Percentiles rank a stretch among this genome's conserved stretches.
Evolutionary conservation across 2,329 filamentous ascomycete genomes (phyloP).

Genomic region (Cercospora sesami): DNA sequence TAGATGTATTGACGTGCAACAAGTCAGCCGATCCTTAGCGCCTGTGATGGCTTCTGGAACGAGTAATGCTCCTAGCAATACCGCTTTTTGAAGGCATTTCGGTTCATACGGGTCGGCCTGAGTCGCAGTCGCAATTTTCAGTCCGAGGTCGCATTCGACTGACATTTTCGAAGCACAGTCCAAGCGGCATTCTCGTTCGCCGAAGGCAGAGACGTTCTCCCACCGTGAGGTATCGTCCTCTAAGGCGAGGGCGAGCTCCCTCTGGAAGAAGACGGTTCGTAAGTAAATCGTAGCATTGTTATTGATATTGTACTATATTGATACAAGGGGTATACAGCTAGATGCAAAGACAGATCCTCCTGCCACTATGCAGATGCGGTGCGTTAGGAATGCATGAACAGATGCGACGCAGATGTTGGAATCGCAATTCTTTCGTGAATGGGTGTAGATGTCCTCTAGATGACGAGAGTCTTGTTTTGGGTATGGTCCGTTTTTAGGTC

Average conservation of each 20-base stretch:
- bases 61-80: not conserved
- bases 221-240: not conserved
- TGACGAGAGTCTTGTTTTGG: not conserved
- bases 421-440: not conserved
- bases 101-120: not conserved
- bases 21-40: not conserved
- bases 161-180: not conserved
- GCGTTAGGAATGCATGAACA: not conserved
- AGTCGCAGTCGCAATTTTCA: not conserved
- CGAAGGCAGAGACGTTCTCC: not conserved
- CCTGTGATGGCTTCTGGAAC: not conserved
- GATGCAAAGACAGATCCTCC: not conserved
- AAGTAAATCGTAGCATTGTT: not conserved
- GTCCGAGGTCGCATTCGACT: not conserved
- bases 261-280: not conserved
- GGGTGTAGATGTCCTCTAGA: not conserved
- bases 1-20: not conserved
- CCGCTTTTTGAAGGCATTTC: not conserved
- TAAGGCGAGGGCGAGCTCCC: not conserved
- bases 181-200: not conserved
- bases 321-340: slow-evolving; percentile 2
- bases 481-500: not conserved
- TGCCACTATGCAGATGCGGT: not conserved
- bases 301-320: not conserved
- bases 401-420: not conserved